Conservation (phyloP, 352 stramenopile species). For the Pythium myriotylum region DNA sequence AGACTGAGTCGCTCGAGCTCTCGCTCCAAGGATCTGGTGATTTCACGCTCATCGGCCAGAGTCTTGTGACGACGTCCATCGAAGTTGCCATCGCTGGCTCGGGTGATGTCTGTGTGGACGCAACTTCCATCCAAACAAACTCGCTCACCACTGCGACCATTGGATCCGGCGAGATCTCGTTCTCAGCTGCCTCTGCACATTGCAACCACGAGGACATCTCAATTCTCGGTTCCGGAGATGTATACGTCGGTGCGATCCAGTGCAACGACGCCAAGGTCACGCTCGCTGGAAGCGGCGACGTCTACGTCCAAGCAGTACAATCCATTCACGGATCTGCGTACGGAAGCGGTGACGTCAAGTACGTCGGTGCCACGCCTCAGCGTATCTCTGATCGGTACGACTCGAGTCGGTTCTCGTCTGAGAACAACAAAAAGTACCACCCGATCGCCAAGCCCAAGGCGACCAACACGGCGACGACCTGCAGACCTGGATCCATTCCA, state of each 20-base stretch:
- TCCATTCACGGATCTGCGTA: constrained; percentile 19
- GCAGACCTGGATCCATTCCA: constrained; percentile 1
- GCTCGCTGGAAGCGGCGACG: constrained; percentile 16
- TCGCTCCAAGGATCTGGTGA: constrained; percentile 19
- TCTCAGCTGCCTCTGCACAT: constrained; percentile 8
- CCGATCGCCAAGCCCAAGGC: constrained; percentile 26
- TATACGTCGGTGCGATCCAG: constrained; percentile 10
- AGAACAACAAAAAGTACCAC: constrained; percentile 25
- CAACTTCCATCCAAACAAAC: constrained; percentile 4
- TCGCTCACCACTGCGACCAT: constrained; percentile 3
- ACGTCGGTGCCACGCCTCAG: constrained; percentile 21
- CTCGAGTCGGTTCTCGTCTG: constrained; percentile 17
- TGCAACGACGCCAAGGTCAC: constrained; percentile 23
- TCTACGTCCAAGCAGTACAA: constrained; percentile 17
- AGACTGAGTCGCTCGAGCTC: constrained; percentile 13
- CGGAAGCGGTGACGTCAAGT: constrained; percentile 30
- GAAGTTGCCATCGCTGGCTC: constrained; percentile 22
- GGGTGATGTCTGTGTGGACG: constrained; percentile 22
- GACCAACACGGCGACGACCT: constrained; percentile 6
- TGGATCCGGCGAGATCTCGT: constrained; percentile 22
- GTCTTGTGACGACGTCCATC: neutral
- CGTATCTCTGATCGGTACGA: constrained; percentile 30
- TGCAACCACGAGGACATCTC: constrained; percentile 12
- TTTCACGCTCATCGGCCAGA: constrained; percentile 7
- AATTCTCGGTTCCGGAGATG: constrained; percentile 20